These are phyloP conservation scores for Combretum micranthum DNA, from an alignment of 345 rosid genomes.

Conservation along the genomic window DNA sequence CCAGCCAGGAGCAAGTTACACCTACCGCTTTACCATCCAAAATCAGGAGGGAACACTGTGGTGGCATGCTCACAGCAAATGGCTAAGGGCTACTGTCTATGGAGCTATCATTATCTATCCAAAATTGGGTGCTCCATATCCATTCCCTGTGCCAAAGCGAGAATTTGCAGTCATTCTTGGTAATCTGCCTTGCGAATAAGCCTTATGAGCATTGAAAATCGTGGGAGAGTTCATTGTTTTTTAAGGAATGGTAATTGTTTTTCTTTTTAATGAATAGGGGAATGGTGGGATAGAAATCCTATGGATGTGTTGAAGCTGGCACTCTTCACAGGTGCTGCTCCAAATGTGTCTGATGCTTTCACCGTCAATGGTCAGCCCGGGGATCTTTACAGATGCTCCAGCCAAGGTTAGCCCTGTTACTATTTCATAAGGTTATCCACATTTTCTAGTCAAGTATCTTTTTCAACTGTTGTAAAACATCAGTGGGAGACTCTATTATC, in stretches of 20 bases:
- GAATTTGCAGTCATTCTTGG: slow-evolving; percentile 58
- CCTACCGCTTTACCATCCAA: slow-evolving; percentile 41
- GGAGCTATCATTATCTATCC: slow-evolving; percentile 69
- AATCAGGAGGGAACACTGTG: slow-evolving; percentile 73
- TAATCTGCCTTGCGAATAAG: slow-evolving; percentile 6
- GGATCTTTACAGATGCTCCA: slow-evolving; percentile 74
- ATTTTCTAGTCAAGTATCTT: no score
- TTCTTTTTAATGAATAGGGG: slow-evolving; percentile 30
- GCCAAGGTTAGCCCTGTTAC: slow-evolving; percentile 22
- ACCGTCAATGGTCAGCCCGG: slow-evolving; percentile 95
- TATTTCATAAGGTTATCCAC: neutral
- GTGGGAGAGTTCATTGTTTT: neutral
- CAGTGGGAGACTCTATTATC: no score
- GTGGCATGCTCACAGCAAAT: slow-evolving; percentile 93
- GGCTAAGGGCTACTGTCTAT: slow-evolving; percentile 79
- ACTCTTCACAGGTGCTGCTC: slow-evolving; percentile 48
- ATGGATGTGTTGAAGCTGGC: slow-evolving; percentile 46
- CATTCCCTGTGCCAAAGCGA: slow-evolving; percentile 48
- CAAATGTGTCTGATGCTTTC: slow-evolving; percentile 68
- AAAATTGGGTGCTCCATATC: slow-evolving; percentile 39
- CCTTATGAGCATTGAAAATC: neutral
- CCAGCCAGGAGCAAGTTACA: slow-evolving; percentile 58
- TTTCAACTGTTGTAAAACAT: no score
- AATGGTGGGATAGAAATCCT: slow-evolving; percentile 85
- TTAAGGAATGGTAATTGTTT: neutral